phyloP scores from a whole-genome alignment of 2,329 filamentous ascomycete species.

The Colletotrichum gloeosporioides region DNA sequence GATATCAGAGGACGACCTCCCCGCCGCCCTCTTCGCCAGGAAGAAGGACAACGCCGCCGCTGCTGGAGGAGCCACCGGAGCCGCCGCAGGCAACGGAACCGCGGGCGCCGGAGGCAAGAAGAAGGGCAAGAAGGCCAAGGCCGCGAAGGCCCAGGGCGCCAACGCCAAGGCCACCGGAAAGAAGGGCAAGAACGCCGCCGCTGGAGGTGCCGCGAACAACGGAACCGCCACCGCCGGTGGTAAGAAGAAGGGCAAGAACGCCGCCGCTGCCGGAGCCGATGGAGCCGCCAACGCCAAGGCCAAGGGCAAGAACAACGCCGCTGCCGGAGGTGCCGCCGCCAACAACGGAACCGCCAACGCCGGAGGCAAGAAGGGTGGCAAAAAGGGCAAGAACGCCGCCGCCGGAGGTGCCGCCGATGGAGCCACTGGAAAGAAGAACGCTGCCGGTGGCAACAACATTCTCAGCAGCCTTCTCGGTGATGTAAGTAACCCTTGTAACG shows the following conservation, averaged over 20 bases:
- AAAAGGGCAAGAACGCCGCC: neutral
- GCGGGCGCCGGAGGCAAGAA: neutral
- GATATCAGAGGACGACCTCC: neutral
- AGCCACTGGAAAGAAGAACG: neutral
- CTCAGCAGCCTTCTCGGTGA: neutral
- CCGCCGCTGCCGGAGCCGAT: neutral
- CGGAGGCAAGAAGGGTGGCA: neutral
- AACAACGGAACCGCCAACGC: constrained; percentile 3
- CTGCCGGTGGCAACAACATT: neutral
- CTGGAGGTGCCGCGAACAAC: constrained; percentile 8
- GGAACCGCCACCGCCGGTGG: constrained; percentile 9
- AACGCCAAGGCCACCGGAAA: neutral
- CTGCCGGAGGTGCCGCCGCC: neutral
- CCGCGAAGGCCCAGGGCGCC: neutral
- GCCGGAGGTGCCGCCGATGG: neutral
- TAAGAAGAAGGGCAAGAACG: neutral
- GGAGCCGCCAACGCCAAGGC: neutral
- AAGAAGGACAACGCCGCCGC: neutral
- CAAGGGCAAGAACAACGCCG: neutral
- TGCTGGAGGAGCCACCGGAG: neutral
- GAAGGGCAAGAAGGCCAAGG: neutral
- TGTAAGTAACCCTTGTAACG: neutral
- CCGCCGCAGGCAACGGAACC: neutral
- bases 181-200: neutral
- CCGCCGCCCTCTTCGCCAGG: neutral